These are phyloP conservation scores for Neohortaea acidophila DNA, from an alignment of 495 filamentous ascomycete genomes.

Conservation along the genomic window DNA sequence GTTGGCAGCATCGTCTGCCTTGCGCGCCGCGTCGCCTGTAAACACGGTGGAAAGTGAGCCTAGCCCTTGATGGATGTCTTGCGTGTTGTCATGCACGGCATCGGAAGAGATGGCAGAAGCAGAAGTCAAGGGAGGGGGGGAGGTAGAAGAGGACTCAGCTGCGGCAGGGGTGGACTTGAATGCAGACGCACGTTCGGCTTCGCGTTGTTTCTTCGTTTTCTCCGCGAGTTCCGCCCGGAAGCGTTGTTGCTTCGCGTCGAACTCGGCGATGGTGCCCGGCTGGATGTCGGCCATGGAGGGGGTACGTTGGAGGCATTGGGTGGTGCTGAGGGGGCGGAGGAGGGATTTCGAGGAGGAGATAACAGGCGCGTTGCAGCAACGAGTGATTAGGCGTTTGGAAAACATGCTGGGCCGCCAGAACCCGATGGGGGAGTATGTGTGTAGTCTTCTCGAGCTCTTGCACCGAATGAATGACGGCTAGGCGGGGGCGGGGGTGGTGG, in stretches of 20 bases:
- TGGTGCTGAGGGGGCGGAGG: slow-evolving; percentile 12
- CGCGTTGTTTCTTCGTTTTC: slow-evolving; percentile 51
- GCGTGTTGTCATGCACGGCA: slow-evolving; percentile 2
- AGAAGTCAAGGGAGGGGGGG: slow-evolving; percentile 34
- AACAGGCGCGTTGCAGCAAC: neutral
- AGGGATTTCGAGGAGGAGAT: slow-evolving; percentile 1
- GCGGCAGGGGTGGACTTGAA: slow-evolving; percentile 19
- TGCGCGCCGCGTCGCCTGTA: slow-evolving; percentile 29
- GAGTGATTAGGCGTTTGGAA: slow-evolving; percentile 6
- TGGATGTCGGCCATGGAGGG: slow-evolving; percentile 81
- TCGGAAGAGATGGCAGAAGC: slow-evolving; percentile 8
- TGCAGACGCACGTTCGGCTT: slow-evolving; percentile 53
- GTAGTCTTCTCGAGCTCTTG: too few relatives aligned
- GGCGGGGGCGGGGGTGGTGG: too few relatives aligned
- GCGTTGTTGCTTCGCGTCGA: slow-evolving; percentile 64
- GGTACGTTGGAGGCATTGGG: slow-evolving; percentile 27
- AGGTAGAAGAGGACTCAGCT: slow-evolving; percentile 26
- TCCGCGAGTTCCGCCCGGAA: slow-evolving; percentile 72
- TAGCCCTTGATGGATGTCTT: slow-evolving; percentile 10
- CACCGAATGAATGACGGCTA: too few relatives aligned
- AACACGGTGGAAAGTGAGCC: slow-evolving; percentile 23
- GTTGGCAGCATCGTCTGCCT: slow-evolving; percentile 32
- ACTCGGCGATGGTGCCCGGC: slow-evolving; percentile 49
- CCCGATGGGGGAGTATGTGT: too few relatives aligned
- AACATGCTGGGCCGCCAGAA: slow-evolving; percentile 8